Percentiles rank a stretch among this genome's conserved stretches.
Conservation (phyloP, 2,329 filamentous ascomycete genomes). For the Trichoderma afroharzianum region DNA sequence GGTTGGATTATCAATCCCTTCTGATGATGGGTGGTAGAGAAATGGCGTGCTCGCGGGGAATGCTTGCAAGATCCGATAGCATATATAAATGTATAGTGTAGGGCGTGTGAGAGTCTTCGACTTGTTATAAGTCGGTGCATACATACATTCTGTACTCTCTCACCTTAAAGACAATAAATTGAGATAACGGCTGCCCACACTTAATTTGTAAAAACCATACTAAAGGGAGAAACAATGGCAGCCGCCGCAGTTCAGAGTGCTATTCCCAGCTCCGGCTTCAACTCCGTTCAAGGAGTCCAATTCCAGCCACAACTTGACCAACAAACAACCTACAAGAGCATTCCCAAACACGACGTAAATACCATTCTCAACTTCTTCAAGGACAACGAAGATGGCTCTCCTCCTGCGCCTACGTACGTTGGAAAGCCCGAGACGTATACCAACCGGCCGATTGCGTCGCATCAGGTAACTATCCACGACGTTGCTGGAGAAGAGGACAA, state of each 20-base stretch:
- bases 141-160: neutral
- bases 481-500: slow-evolving; percentile 35
- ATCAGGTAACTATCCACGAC: slow-evolving; percentile 33
- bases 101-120: neutral
- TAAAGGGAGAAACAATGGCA: slow-evolving; percentile 21
- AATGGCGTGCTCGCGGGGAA: slow-evolving; percentile 27
- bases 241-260: slow-evolving; percentile 24
- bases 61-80: neutral
- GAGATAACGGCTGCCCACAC: neutral
- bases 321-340: neutral
- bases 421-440: slow-evolving; percentile 35
- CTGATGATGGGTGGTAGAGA: slow-evolving; percentile 10
- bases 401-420: slow-evolving; percentile 35
- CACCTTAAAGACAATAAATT: neutral
- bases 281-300: slow-evolving; percentile 9
- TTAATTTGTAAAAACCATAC: neutral
- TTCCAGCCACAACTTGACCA: slow-evolving; percentile 15
- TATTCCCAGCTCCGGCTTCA: slow-evolving; percentile 7
- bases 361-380: slow-evolving; percentile 39
- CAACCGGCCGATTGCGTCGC: slow-evolving; percentile 25
- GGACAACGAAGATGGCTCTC: slow-evolving; percentile 40
- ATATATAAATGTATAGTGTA: neutral
- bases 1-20: slow-evolving; percentile 26
- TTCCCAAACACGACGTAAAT: slow-evolving; percentile 29
- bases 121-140: neutral